Evolutionary conservation across 192 early-diverging fungal genomes (phyloP).

Genomic region (Kickxella alabastrina): DNA sequence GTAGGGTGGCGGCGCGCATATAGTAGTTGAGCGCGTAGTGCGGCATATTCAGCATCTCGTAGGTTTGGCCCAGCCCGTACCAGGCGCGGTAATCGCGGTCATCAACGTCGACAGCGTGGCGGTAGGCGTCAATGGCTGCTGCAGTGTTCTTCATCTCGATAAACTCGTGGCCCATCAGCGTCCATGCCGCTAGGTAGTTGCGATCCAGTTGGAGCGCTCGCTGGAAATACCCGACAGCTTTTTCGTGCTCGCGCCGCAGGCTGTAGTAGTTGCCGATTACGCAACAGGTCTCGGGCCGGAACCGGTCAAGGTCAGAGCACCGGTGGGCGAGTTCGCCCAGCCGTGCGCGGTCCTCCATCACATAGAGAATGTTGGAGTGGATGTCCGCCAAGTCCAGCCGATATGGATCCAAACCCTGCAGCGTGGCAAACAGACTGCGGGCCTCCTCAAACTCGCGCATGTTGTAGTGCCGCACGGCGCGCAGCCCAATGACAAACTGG

Average conservation of each 20-base stretch:
- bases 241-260: conserved; percentile 70
- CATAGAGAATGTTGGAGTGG: conserved; percentile 85
- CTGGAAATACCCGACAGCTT: conserved; percentile 84
- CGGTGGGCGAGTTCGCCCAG: conserved; percentile 76
- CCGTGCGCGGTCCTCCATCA: conserved; percentile 64
- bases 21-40: conserved; percentile 82
- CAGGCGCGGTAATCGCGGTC: conserved; percentile 83
- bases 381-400: conserved; percentile 77
- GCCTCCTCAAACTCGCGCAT: conserved; percentile 70
- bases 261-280: conserved; percentile 89
- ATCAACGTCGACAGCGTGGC: conserved; percentile 78
- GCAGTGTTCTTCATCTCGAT: conserved; percentile 86
- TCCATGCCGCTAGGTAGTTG: conserved; percentile 77
- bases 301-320: conserved; percentile 68
- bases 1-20: conserved; percentile 63
- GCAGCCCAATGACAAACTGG: conserved; percentile 60
- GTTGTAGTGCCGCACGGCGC: conserved; percentile 62
- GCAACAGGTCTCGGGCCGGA: conserved; percentile 83
- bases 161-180: conserved; percentile 92
- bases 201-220: conserved; percentile 77
- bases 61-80: conserved; percentile 88
- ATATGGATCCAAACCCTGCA: conserved; percentile 70
- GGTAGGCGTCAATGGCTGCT: conserved; percentile 86
- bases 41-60: conserved; percentile 80
- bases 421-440: conserved; percentile 61